These are phyloP conservation scores for Xerocomellus intermedius DNA, from an alignment of 768 basidiomycete genomes.

Conservation along the genomic window DNA sequence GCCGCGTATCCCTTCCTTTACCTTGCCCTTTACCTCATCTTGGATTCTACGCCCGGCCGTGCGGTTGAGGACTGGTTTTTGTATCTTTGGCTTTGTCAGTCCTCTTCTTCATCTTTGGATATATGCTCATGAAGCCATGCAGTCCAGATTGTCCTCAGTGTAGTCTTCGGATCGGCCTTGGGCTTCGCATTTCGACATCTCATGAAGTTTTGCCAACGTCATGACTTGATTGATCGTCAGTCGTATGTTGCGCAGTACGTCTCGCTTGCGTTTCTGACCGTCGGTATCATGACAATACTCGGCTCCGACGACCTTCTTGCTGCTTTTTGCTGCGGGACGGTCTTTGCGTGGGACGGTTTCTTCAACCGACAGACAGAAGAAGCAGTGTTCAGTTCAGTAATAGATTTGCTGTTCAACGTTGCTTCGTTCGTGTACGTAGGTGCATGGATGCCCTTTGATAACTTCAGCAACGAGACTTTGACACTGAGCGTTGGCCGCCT, in stretches of 20 bases:
- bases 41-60: slow-evolving; percentile 56
- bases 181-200: slow-evolving; percentile 82
- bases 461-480: slow-evolving; percentile 63
- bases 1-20: slow-evolving; percentile 95
- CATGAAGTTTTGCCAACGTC: slow-evolving; percentile 89
- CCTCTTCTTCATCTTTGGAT: neutral
- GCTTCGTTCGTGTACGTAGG: slow-evolving; percentile 96
- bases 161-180: slow-evolving; percentile 68
- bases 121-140: slow-evolving; percentile 10
- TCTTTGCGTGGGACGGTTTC: slow-evolving; percentile 97
- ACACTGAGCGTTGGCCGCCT: slow-evolving; percentile 83
- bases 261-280: slow-evolving; percentile 78
- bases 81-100: slow-evolving; percentile 80
- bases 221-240: slow-evolving; percentile 87
- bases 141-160: slow-evolving; percentile 80
- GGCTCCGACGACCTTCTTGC: slow-evolving; percentile 94
- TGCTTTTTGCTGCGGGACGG: slow-evolving; percentile 91
- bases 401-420: slow-evolving; percentile 94
- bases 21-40: slow-evolving; percentile 81
- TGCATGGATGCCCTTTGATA: slow-evolving; percentile 93
- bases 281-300: slow-evolving; percentile 80
- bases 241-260: slow-evolving; percentile 94
- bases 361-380: slow-evolving; percentile 94
- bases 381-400: slow-evolving; percentile 92
- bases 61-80: slow-evolving; percentile 90